Evolutionary conservation across 2,329 filamentous ascomycete species (phyloP), one percentile per base, ranked within the genome.

Genomic region (Botrytis fabae): DNA sequence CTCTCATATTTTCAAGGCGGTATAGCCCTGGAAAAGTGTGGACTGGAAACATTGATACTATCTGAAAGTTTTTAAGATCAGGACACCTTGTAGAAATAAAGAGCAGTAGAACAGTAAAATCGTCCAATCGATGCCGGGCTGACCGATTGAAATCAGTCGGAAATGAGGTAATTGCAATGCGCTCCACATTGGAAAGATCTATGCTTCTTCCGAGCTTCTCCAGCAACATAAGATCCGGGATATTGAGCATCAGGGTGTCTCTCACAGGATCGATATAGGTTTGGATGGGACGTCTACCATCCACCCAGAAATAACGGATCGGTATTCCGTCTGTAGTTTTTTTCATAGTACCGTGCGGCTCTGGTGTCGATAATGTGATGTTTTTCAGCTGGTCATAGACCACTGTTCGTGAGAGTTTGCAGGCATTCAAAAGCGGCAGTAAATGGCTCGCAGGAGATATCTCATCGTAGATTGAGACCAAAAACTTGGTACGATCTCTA

Each of bases 41-140:
- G 1, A 22, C 35, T 4, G 35, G 2, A 48, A 32, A 12, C 38
- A 25, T 22, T 1, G 35, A 32, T 5, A 68, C 10, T n/a, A 68
- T 32, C 54, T 57, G 48, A n/a, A 68, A 22, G 4, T 25, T 18
- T 14, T 28, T 57, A 9, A 68, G 1, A 25, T 68, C 65, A 9
- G 18, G 65, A 42, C 25, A 68, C 20, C 14, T 22, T 16, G 3
- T 12, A 0, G 1, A 2, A 42, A 68, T 7, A 54, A 5, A 12
- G 48, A 1, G 1, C 48, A 54, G 4, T 18, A 68, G 12, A 4
- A 2, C 10, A 3, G 14, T 3, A 40, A 9, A 4, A 0, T 42
- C 1, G 14, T 0, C 16, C 7, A 16, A 25, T 28, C 0, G 18
- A 57, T 25, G 1, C 6, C 1, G 2, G 2, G 2, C 2, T 1